Evolutionary conservation across 2,329 filamentous ascomycete species (phyloP).

Genomic region (Alternaria metachromatica): DNA sequence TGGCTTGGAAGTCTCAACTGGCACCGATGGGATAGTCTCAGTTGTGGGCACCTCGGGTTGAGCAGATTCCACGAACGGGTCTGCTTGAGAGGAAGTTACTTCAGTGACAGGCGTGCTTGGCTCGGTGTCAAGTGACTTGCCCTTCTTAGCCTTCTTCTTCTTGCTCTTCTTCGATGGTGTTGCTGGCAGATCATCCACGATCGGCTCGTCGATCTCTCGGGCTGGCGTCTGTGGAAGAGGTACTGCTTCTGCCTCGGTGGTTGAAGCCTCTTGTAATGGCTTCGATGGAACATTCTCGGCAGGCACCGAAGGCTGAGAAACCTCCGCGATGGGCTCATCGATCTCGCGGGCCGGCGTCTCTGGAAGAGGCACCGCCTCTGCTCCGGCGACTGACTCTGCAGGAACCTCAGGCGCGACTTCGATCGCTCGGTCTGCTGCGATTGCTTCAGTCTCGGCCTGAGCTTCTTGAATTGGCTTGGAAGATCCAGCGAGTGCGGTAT

Average conservation of each 20-base stretch:
- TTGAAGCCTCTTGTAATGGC: neutral
- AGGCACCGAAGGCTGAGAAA: neutral
- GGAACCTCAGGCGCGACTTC: neutral
- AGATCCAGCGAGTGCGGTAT: neutral
- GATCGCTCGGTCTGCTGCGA: neutral
- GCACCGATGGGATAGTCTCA: neutral
- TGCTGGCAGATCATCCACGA: slow-evolving; percentile 8
- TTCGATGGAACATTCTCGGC: neutral
- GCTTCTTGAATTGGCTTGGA: neutral
- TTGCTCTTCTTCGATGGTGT: slow-evolving; percentile 51
- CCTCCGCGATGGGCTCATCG: neutral
- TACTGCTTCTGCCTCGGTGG: neutral
- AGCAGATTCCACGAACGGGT: neutral
- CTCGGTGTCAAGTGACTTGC: slow-evolving; percentile 13
- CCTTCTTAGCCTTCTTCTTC: slow-evolving; percentile 46
- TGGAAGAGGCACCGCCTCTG: neutral
- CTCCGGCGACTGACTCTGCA: neutral
- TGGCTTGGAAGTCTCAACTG: neutral
- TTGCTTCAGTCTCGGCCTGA: neutral
- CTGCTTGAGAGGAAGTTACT: neutral
- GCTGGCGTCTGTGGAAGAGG: neutral
- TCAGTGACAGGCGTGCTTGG: slow-evolving; percentile 14
- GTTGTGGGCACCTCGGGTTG: neutral
- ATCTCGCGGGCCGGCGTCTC: neutral
- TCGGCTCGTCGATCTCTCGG: neutral